phyloP scores from a whole-genome alignment of 495 filamentous ascomycete species.

The Melanomma pulvis-pyrius region DNA sequence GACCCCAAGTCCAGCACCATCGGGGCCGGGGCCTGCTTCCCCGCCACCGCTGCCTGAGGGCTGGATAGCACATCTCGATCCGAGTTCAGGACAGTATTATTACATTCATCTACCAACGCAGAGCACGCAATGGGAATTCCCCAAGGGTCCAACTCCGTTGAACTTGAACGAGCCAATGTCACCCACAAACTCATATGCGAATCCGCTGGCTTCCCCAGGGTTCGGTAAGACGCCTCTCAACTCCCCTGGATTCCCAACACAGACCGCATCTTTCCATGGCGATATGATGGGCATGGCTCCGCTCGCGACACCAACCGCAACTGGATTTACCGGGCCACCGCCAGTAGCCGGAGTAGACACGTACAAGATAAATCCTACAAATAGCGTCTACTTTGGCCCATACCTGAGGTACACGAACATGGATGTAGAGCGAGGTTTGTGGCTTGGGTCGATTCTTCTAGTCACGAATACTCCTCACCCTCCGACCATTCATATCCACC shows the following conservation, averaged over 20 bases:
- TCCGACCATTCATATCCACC: slow-evolving; percentile 94
- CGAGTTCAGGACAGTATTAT: slow-evolving; percentile 95
- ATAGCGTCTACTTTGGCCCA: slow-evolving; percentile 98
- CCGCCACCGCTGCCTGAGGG: slow-evolving; percentile 94
- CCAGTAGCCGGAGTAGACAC: slow-evolving; percentile 84
- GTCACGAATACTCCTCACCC: slow-evolving; percentile 91
- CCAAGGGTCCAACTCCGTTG: slow-evolving; percentile 84
- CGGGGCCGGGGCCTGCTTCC: slow-evolving; percentile 68
- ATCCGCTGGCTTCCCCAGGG: slow-evolving; percentile 73
- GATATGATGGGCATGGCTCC: slow-evolving; percentile 75
- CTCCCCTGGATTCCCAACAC: slow-evolving; percentile 59
- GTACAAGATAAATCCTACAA: slow-evolving; percentile 90
- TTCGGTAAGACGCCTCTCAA: slow-evolving; percentile 72
- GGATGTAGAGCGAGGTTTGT: slow-evolving; percentile 88
- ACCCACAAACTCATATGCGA: slow-evolving; percentile 74
- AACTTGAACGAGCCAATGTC: slow-evolving; percentile 81
- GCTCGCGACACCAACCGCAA: slow-evolving; percentile 66
- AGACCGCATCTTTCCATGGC: slow-evolving; percentile 66
- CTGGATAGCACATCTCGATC: slow-evolving; percentile 96
- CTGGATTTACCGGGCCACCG: slow-evolving; percentile 80
- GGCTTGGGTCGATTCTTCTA: slow-evolving; percentile 82
- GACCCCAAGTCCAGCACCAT: slow-evolving; percentile 51
- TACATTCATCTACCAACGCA: slow-evolving; percentile 97
- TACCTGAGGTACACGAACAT: slow-evolving; percentile 96
- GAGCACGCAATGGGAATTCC: slow-evolving; percentile 98